These are phyloP conservation scores for Penicillium palitans DNA, from an alignment of 2,329 filamentous ascomycete genomes.

Conservation along the genomic window DNA sequence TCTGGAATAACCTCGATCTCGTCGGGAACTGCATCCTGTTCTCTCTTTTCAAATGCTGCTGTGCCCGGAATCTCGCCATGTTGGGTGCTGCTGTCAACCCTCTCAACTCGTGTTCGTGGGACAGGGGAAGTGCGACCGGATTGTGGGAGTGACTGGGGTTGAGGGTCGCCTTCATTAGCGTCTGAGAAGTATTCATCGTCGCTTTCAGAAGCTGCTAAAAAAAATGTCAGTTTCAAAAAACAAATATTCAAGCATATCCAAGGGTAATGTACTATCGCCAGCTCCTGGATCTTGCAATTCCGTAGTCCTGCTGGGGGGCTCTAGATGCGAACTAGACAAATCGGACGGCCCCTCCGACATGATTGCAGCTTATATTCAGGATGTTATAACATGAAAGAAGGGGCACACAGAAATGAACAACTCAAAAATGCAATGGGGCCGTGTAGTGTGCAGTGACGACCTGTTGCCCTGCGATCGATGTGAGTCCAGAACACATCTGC, in stretches of 20 bases:
- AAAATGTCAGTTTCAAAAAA: background rate
- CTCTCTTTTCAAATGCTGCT: constrained; percentile 58
- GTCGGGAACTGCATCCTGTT: constrained; percentile 62
- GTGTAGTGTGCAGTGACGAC: constrained; percentile 26
- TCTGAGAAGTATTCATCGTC: constrained; percentile 66
- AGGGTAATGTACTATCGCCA: constrained; percentile 51
- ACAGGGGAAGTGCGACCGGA: constrained; percentile 54
- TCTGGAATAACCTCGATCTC: constrained; percentile 61
- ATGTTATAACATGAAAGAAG: constrained; percentile 27
- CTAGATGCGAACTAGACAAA: constrained; percentile 46
- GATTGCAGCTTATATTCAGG: constrained; percentile 20
- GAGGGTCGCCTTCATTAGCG: constrained; percentile 57
- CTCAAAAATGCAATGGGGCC: constrained; percentile 19
- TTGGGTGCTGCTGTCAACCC: constrained; percentile 58
- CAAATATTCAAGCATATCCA: background rate
- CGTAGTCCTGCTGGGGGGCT: constrained; percentile 56
- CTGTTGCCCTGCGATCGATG: constrained; percentile 31
- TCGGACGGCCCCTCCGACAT: constrained; percentile 43
- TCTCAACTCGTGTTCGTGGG: constrained; percentile 63
- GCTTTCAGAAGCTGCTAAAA: constrained; percentile 49
- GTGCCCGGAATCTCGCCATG: constrained; percentile 65
- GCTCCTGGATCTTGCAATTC: constrained; percentile 59
- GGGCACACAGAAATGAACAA: constrained; percentile 13
- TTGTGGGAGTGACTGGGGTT: constrained; percentile 36
- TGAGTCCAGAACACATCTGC: constrained; percentile 33